Percentiles rank a stretch among this genome's conserved stretches.
phyloP scores from a whole-genome alignment of 2,329 filamentous ascomycete genomes.

The Ilyonectria destructans region DNA sequence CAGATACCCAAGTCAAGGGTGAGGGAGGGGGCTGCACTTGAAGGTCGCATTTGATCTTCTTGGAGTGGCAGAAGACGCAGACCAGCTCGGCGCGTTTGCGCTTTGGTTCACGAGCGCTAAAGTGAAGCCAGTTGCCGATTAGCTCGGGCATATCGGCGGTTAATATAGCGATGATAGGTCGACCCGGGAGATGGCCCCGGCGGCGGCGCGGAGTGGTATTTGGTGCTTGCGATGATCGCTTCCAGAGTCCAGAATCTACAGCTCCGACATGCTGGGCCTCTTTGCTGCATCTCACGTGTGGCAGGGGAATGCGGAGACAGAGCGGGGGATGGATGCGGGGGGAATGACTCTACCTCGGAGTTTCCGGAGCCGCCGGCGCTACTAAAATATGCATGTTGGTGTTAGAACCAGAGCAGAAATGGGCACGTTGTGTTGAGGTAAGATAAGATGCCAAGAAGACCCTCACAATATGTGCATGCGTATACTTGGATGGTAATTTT shows the following conservation, averaged over 20 bases:
- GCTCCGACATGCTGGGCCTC: not conserved
- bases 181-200: too few species aligned
- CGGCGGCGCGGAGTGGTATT: not conserved
- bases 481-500: too few species aligned
- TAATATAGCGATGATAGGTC: not conserved
- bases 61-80: constrained; percentile 53
- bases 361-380: too few species aligned
- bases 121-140: constrained; percentile 54
- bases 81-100: constrained; percentile 50
- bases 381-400: too few species aligned
- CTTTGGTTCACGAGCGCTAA: constrained; percentile 51
- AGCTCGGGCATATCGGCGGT: constrained; percentile 40
- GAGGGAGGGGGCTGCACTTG: constrained; percentile 38
- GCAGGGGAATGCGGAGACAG: not conserved
- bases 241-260: not conserved
- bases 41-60: constrained; percentile 56
- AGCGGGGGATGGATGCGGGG: too few species aligned
- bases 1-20: not conserved
- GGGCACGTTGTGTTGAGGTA: too few species aligned
- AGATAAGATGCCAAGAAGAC: too few species aligned
- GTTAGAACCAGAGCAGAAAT: too few species aligned
- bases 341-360: too few species aligned
- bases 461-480: too few species aligned
- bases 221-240: not conserved
- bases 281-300: not conserved